Evolutionary conservation across 2,329 filamentous ascomycete genomes (phyloP), one percentile per base, ranked within the genome.

Genomic region (Lachnellula subtilissima): DNA sequence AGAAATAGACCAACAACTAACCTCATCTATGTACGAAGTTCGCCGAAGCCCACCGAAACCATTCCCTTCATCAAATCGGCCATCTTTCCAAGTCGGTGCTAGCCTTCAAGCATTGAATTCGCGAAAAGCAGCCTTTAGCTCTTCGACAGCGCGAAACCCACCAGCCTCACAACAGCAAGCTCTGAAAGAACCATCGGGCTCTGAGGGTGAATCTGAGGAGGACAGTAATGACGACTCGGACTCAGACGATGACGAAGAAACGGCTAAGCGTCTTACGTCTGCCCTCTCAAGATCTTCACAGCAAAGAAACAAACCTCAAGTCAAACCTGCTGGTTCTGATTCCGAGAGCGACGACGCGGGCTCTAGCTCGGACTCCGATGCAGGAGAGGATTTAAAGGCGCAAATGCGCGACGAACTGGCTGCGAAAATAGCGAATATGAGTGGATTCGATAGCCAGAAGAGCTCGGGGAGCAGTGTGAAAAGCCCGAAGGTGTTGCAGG

Each of bases 1-100:
- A 35, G 64, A 67, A 56, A 53, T 68, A 55, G 63, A 65, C 49
- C 58, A 60, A 28, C 64, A 67, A 64, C 65, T 68, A 57, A 67
- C 65, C 28, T 66, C 65, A 59, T 63, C 61, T 61, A 50, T 66
- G 36, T 59, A 58, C 62, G 61, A 67, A 67, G 65, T 53, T 52
- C 55, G 50, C 15, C 48, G 50, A 11, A 37, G 37, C 37, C 39
- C 48, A 11, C 46, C 56, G 7, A 50, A 50, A 22, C 51, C 52
- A 11, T 42, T 17, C 8, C 57, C 60, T 14, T 51, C 64, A 36
- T 63, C 56, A 1, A 60, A 25, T 19, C 23, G 7, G 9, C 39
- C 45, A 5, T 8, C 55, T 40, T 5, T 40, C 2, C n/a, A 15
- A 19, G 6, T 35, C 56, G 7, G 57, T 52, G 40, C 64, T 63